A percentile compares a stretch with the other conserved stretches of the same genome.
Evolutionary conservation across 2,329 filamentous ascomycete genomes (phyloP).

Genomic region (Mariannaea sp.): DNA sequence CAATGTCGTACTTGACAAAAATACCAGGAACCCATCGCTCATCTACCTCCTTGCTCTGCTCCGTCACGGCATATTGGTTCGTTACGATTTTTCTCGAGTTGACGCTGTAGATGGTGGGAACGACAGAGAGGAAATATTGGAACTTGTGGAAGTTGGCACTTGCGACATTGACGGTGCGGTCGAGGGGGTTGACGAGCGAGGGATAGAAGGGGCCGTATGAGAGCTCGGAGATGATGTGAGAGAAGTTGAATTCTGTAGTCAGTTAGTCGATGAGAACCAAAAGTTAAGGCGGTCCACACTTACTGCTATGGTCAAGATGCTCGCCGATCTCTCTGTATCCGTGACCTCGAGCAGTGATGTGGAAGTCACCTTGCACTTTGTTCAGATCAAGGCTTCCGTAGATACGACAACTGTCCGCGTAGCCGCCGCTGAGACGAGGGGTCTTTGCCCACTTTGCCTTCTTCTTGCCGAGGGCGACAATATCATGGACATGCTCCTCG

Average conservation of each 20-base stretch:
- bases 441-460: conserved; percentile 76
- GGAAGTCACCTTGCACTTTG: conserved; percentile 97
- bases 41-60: conserved; percentile 73
- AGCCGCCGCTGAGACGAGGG: conserved; percentile 63
- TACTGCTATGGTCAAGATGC: conserved; percentile 83
- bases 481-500: conserved; percentile 90
- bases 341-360: conserved; percentile 93
- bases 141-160: conserved; percentile 85
- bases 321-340: conserved; percentile 82
- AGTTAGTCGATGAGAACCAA: conserved; percentile 26
- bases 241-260: conserved; percentile 86
- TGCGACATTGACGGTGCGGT: conserved; percentile 84
- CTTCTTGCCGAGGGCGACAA: conserved; percentile 70
- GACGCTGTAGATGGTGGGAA: conserved; percentile 89
- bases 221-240: conserved; percentile 92
- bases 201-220: conserved; percentile 98
- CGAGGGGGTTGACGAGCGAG: conserved; percentile 89
- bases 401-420: conserved; percentile 79
- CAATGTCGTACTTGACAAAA: conserved; percentile 99
- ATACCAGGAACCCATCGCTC: conserved; percentile 81
- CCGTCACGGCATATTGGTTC: conserved; percentile 97
- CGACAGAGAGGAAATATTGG: conserved; percentile 95
- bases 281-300: conserved; percentile 39
- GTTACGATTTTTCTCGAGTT: conserved; percentile 74
- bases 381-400: conserved; percentile 91